Conservation (phyloP, 1,139 yeast species). For the Magnusiomyces suaveolens region DNA sequence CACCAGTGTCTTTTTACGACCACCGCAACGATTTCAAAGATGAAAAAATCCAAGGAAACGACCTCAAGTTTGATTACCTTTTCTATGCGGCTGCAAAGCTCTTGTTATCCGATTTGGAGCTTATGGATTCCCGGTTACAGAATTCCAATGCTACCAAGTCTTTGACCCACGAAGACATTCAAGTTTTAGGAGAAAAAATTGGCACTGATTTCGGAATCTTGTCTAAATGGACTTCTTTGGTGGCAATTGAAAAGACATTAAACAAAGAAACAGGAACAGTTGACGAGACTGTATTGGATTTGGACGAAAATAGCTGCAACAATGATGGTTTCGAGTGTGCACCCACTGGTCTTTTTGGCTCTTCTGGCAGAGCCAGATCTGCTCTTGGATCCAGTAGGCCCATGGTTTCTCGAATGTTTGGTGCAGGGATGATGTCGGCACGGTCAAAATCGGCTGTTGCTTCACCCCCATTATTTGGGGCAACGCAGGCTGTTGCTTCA, state of each 20-base stretch:
- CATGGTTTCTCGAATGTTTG: background rate
- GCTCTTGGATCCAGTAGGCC: background rate
- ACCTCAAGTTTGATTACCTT: background rate
- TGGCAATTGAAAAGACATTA: conserved; percentile 7
- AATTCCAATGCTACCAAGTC: background rate
- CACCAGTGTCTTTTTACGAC: background rate
- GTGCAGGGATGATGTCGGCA: background rate
- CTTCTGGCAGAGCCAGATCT: background rate
- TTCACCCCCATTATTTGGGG: too few species aligned
- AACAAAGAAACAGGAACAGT: background rate
- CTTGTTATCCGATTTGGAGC: conserved; percentile 1
- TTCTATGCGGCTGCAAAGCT: conserved; percentile 7
- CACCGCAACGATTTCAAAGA: background rate
- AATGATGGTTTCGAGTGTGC: background rate
- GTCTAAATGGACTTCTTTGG: conserved; percentile 11
- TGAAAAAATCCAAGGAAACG: background rate
- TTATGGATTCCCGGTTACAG: background rate
- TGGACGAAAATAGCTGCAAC: background rate
- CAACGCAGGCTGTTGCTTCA: too few species aligned
- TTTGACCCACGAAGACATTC: background rate
- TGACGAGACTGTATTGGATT: background rate
- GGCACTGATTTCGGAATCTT: conserved; percentile 7
- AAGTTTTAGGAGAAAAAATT: conserved; percentile 2
- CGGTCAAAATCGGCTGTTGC: too few species aligned
- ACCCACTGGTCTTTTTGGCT: background rate